Base-by-base conservation (phyloP, 768 basidiomycete species). In the Tricholoma hemisulphureum region DNA sequence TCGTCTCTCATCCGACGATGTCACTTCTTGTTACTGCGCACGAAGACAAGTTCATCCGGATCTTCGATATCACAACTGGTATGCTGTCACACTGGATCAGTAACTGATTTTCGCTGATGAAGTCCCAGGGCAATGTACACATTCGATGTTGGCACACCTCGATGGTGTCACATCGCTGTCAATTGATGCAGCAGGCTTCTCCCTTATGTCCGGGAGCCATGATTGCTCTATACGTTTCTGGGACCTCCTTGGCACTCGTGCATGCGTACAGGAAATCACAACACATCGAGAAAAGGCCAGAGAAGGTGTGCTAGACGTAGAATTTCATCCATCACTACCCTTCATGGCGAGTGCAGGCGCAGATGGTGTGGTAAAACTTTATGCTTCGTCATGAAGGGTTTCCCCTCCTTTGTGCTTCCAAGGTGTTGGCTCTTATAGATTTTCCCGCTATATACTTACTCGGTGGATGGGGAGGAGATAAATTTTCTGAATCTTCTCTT, bases 161-260 rank as follows among this genome's bases (percentile, higher is more conserved):
- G 92, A 95, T 62, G 88, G 91, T 3, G 90, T 98, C 32, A 97
- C 95, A 16, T 94, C 93, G 23, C 75, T 98, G 24, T 89, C 92
- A 18, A 86, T 98, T 61, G 92, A 95, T 62, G 85, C 90, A 0
- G 82, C 95, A 2, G 92, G 91, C 6, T 93, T 93, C 65, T 86
- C 87, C 5, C 83, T 99, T 51, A 89, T 93, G 4, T 93, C 95
- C 1, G 91, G 88, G 37, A 90, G 91, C 56, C 93, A 96, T 70
- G 97, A 98, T 69, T 95, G 95, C 69, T 95, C 93, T 14, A 77
- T 93, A 34, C 90, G 95, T 23, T 89, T 97, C 75, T 99, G 97
- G 97, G 93, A 96, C 70, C 73, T 98, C 50, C 83, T 92, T 32
- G 87, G 87, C 59, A 81, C 87, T 55, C 83, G 84, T 35, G 82